phyloP scores from a whole-genome alignment of 306 rosid species.

The Quercus alba region DNA sequence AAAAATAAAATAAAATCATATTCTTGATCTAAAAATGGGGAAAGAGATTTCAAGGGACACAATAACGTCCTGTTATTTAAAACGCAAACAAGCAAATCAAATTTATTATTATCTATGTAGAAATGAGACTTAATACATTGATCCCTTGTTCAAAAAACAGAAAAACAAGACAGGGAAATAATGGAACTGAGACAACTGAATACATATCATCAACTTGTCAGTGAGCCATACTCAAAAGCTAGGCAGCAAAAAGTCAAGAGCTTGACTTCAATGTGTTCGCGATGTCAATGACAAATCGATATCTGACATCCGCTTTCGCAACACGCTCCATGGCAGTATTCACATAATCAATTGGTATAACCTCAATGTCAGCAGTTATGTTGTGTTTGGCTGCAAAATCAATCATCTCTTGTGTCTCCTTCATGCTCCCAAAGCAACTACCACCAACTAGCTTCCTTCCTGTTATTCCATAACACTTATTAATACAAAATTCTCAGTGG shows the following conservation, averaged over 20 bases:
- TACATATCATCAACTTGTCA: no score
- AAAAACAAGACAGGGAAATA: no score
- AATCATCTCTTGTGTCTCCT: constrained; percentile 53
- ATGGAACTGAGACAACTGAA: no score
- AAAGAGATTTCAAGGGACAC: no score
- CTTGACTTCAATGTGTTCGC: constrained; percentile 1
- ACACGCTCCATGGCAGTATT: constrained; percentile 51
- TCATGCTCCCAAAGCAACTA: constrained; percentile 37
- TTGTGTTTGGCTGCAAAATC: constrained; percentile 50
- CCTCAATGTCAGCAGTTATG: constrained; percentile 44
- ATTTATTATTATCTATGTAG: no score
- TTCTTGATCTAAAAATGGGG: no score
- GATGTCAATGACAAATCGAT: constrained; percentile 38
- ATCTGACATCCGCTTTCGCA: constrained; percentile 41
- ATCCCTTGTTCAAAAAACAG: no score
- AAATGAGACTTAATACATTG: no score
- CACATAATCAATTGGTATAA: constrained; percentile 43
- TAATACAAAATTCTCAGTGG: not conserved
- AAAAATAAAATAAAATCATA: no score
- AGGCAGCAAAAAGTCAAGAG: not conserved
- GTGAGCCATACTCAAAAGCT: not conserved
- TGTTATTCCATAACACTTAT: not conserved
- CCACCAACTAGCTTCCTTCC: constrained; percentile 46
- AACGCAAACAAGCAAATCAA: no score
- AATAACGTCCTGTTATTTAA: no score